Evolutionary conservation across 129 eudicot genomes (phyloP).

Genomic region (Lonicera japonica): DNA sequence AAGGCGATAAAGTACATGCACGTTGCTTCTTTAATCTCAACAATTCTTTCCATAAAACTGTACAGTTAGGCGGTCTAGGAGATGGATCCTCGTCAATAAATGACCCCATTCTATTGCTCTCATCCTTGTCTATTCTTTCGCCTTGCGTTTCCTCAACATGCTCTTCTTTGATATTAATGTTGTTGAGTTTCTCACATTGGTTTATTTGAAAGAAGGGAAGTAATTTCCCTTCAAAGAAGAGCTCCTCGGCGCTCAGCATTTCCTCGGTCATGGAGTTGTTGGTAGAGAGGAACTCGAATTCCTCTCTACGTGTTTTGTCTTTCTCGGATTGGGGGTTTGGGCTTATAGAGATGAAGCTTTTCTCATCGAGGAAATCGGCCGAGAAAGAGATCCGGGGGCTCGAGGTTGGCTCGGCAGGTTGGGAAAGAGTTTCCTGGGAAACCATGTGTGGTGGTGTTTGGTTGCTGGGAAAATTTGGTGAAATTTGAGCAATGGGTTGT

Average conservation of each 20-base stretch:
- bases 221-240: conserved; percentile 74
- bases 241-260: conserved; percentile 73
- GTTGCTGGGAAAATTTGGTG: conserved; percentile 7
- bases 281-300: conserved; percentile 70
- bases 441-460: conserved; percentile 33
- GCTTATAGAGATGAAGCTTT: conserved; percentile 49
- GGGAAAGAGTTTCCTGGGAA: conserved; percentile 35
- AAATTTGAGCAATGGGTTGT: conserved; percentile 11
- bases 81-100: conserved; percentile 93
- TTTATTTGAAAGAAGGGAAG: conserved; percentile 73
- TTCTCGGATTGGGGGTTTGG: conserved; percentile 26
- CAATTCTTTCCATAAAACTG: conserved; percentile 89
- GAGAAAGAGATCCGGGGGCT: conserved; percentile 82
- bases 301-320: conserved; percentile 23
- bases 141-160: conserved; percentile 10
- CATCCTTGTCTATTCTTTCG: conserved; percentile 8
- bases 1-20: conserved; percentile 39
- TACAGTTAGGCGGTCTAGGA: conserved; percentile 88
- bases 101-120: conserved; percentile 41
- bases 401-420: conserved; percentile 24
- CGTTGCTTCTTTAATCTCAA: conserved; percentile 61
- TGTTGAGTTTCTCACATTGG: conserved; percentile 49
- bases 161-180: conserved; percentile 42
- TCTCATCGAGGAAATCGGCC: conserved; percentile 60
- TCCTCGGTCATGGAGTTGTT: conserved; percentile 17